phyloP scores from a whole-genome alignment of 176 grass and related monocot genomes.

The Cocos nucifera region DNA sequence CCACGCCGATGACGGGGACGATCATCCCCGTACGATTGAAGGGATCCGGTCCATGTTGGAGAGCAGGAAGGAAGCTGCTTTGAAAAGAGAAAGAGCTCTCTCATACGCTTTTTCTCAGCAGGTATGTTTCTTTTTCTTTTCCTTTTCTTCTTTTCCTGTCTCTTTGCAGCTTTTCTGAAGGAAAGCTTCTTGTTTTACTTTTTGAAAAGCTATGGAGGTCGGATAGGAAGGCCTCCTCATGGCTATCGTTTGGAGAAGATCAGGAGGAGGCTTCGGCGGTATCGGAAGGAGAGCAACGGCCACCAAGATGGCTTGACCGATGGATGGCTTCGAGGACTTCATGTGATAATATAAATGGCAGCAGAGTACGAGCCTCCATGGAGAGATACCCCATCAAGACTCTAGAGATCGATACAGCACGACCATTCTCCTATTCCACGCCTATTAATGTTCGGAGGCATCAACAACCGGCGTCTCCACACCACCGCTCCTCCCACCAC shows the following conservation, averaged over 20 bases:
- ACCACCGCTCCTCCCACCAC: constrained; percentile 10
- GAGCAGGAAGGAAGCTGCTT: constrained; percentile 62
- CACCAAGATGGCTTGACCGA: constrained; percentile 65
- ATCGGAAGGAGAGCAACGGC: constrained; percentile 15
- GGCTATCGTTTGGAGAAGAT: constrained; percentile 45
- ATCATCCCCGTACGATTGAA: constrained; percentile 69
- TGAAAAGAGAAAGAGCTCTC: constrained; percentile 85
- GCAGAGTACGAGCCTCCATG: constrained; percentile 40
- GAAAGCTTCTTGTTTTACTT: no score
- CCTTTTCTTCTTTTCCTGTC: no score
- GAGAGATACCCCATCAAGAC: constrained; percentile 74
- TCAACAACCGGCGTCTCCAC: constrained; percentile 8
- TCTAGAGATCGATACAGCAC: constrained; percentile 76
- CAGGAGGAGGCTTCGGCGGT: constrained; percentile 15
- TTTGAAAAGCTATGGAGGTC: neutral
- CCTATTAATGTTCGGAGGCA: constrained; percentile 20
- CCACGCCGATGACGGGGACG: constrained; percentile 79
- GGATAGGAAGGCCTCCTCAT: constrained; percentile 30
- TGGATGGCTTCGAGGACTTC: constrained; percentile 84
- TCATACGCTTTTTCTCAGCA: constrained; percentile 91
- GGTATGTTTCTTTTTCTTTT: constrained; percentile 18
- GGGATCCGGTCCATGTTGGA: constrained; percentile 89
- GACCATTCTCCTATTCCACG: constrained; percentile 72
- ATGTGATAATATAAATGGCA: constrained; percentile 63
- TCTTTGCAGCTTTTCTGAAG: no score